Evolutionary conservation across 192 early-diverging fungal genomes (phyloP).

Genomic region (Glomus cerebriforme): DNA sequence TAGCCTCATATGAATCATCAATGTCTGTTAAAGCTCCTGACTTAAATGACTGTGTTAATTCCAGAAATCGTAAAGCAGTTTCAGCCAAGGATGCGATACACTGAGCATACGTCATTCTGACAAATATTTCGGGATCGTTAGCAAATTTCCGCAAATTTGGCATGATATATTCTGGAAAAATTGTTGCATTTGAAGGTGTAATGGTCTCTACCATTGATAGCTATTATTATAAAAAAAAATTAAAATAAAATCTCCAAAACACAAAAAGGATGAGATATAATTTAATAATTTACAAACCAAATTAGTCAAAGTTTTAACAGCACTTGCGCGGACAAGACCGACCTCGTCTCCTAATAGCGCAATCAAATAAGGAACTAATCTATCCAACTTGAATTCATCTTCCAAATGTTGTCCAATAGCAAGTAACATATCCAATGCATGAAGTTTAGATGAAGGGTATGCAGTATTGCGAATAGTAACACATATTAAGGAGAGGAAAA

Average conservation of each 20-base stretch:
- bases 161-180: constrained; percentile 91
- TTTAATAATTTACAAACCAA: constrained; percentile 50
- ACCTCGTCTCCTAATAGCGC: constrained; percentile 64
- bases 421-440: constrained; percentile 74
- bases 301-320: constrained; percentile 68
- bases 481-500: constrained; percentile 69
- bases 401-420: constrained; percentile 64
- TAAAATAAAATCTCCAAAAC: not conserved
- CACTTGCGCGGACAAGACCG: constrained; percentile 60
- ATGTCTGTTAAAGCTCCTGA: constrained; percentile 47
- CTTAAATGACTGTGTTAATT: constrained; percentile 66
- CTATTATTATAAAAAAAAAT: constrained; percentile 37
- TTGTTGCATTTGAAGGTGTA: constrained; percentile 77
- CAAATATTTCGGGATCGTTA: constrained; percentile 71
- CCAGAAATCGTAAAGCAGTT: constrained; percentile 71
- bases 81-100: constrained; percentile 82
- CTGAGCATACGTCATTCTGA: constrained; percentile 80
- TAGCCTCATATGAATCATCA: constrained; percentile 49
- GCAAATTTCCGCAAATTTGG: constrained; percentile 73
- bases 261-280: not conserved
- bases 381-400: constrained; percentile 74
- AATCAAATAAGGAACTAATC: constrained; percentile 79
- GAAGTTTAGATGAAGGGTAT: constrained; percentile 70
- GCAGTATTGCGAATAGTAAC: constrained; percentile 69
- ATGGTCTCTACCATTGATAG: constrained; percentile 75